Evolutionary conservation across 139 green algal species (phyloP), one percentile per base, ranked within the genome.

Genomic region (Chlamydomonas asymmetrica): DNA sequence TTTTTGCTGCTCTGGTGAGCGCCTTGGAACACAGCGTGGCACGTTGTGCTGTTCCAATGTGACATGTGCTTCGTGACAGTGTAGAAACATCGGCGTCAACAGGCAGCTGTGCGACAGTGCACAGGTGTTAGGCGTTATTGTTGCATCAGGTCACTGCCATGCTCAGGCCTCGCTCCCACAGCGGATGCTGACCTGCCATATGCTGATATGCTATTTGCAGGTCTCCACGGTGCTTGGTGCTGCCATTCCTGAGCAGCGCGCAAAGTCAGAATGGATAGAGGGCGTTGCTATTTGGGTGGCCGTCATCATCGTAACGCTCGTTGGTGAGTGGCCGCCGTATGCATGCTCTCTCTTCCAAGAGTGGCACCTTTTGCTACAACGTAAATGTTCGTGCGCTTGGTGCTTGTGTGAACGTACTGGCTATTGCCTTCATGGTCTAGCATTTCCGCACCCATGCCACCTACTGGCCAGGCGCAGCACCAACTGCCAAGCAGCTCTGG

Each of bases 231-330:
- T 94, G 18, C 74, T 98, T 20, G 95, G 94, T 8, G 85, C 88
- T 0, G 85, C 83, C 4, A 88, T 97, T 1, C 83, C 83, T 1
- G 87, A 93, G 63, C 86, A 97, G 76, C 76, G 92, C 3, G 81
- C 86, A 4, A 39, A 97, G 57, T 84, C 85, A 37, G 93, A 89
- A 1, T 99, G 88, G 88, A 88, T 93, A 40, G 96, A 99, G 73
- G 96, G 96, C 9, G 85, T 97, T 29, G 95, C 93, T 10, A 99
- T 99, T 76, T 96, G 91, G 88, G 89, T 97, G 60, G 94, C 93
- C 10, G 88, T 99, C 2, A 13, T 94, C 2, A 67, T 98, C 5
- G 96, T 99, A 41, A 92, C 88, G 23, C 56, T 90, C 37, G 95
- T 99, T 0, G 94, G 91, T 93, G 66, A 84, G 90, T 56, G 35